Evolutionary conservation across 345 rosid genomes (phyloP).

Genomic region (Streptanthus diversifolius): DNA sequence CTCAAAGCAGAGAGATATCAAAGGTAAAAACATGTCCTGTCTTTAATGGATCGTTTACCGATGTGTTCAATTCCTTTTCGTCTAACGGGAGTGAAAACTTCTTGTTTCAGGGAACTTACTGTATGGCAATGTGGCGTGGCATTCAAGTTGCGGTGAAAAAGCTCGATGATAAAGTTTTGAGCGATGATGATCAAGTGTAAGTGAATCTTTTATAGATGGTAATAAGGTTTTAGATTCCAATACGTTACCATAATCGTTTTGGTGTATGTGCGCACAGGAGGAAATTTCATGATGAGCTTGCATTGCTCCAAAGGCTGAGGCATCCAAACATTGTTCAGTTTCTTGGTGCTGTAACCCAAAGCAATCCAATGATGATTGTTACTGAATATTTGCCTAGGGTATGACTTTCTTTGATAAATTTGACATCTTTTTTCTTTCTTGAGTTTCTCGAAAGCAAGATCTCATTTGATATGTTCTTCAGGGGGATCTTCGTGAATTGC

Average conservation of each 20-base stretch:
- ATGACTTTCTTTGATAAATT: slow-evolving; percentile 2
- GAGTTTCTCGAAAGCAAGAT: background rate
- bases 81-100: background rate
- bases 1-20: slow-evolving; percentile 65
- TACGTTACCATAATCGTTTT: background rate
- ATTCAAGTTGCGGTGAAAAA: slow-evolving; percentile 85
- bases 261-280: slow-evolving; percentile 44
- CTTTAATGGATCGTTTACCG: background rate
- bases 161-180: slow-evolving; percentile 67
- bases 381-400: slow-evolving; percentile 92
- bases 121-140: slow-evolving; percentile 89
- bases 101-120: slow-evolving; percentile 71
- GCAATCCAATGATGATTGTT: slow-evolving; percentile 97
- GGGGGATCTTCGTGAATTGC: slow-evolving; percentile 74
- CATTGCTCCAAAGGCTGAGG: slow-evolving; percentile 82
- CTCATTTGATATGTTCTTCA: slow-evolving; percentile 30
- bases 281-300: slow-evolving; percentile 88
- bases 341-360: slow-evolving; percentile 95
- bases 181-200: slow-evolving; percentile 84
- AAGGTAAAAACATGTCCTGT: slow-evolving; percentile 44
- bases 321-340: slow-evolving; percentile 98
- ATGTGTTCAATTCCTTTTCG: background rate
- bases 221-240: background rate
- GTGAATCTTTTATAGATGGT: slow-evolving; percentile 17
- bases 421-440: background rate